Conservation (phyloP, 2,329 filamentous ascomycete genomes). For the Talaromyces funiculosus region DNA sequence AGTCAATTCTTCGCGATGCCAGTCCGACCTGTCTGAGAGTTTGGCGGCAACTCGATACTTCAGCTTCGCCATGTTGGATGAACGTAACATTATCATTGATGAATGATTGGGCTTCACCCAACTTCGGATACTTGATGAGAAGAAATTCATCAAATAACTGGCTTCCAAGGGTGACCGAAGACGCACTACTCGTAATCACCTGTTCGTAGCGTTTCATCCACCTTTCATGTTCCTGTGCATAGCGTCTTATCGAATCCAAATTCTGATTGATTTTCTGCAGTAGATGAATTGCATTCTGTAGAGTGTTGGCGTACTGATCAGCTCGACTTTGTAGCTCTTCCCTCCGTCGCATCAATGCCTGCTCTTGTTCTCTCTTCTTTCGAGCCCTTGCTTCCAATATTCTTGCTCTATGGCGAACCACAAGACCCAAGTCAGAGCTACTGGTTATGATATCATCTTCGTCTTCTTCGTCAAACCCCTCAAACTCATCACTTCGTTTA, state of each 20-base stretch:
- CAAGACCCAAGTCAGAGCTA: slow-evolving; percentile 1
- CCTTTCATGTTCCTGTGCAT: background rate
- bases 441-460: background rate
- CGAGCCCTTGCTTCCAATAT: background rate
- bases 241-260: background rate
- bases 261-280: background rate
- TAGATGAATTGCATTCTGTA: background rate
- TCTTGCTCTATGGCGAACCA: slow-evolving; percentile 8
- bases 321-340: background rate
- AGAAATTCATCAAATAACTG: slow-evolving; percentile 7
- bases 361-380: background rate
- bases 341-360: background rate
- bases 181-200: background rate
- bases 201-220: slow-evolving; percentile 3
- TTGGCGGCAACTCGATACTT: background rate
- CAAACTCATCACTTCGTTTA: background rate
- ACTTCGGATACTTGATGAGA: background rate
- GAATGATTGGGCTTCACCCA: background rate
- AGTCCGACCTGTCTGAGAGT: background rate
- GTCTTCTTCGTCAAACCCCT: slow-evolving; percentile 6
- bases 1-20: slow-evolving; percentile 1
- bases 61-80: background rate
- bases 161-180: background rate
- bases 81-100: background rate
- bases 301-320: background rate